Evolutionary conservation across 2,329 filamentous ascomycete species (phyloP).

Genomic region (Penicillium sp.): DNA sequence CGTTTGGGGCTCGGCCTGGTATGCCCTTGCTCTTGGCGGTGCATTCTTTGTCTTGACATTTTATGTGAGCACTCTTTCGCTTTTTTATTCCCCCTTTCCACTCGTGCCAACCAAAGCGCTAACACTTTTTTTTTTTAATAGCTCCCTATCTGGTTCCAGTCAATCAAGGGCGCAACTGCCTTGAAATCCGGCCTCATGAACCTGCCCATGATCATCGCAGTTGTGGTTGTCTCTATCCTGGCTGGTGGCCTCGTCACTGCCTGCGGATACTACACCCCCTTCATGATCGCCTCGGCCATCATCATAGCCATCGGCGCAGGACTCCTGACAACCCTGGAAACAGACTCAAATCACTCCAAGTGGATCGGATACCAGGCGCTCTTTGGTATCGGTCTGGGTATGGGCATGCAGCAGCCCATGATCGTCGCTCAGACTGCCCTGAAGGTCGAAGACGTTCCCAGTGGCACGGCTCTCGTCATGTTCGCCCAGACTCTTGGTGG

Average conservation of each 20-base stretch:
- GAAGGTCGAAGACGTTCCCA: conserved; percentile 31
- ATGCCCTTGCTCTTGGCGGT: conserved; percentile 43
- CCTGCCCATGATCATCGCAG: conserved; percentile 33
- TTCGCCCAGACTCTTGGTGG: conserved; percentile 40
- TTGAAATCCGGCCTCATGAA: conserved; percentile 40
- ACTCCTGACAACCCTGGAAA: conserved; percentile 35
- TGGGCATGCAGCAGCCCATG: conserved; percentile 37
- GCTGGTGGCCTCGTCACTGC: conserved; percentile 30
- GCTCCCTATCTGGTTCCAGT: conserved; percentile 47
- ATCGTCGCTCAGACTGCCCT: conserved; percentile 37
- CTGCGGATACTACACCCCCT: conserved; percentile 42
- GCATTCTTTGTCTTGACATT: conserved; percentile 46
- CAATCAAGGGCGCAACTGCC: conserved; percentile 35
- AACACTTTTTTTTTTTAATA: conserved; percentile 5
- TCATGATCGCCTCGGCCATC: conserved; percentile 34
- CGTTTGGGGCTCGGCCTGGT: conserved; percentile 41
- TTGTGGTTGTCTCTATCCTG: conserved; percentile 33
- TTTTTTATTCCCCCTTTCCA: neutral
- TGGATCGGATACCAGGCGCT: conserved; percentile 44
- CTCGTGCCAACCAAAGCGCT: neutral
- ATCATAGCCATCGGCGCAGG: conserved; percentile 36
- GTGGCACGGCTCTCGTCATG: conserved; percentile 35
- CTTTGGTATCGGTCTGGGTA: conserved; percentile 35
- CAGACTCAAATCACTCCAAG: conserved; percentile 28
- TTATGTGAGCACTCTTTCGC: conserved; percentile 34